phyloP scores from a whole-genome alignment of 306 rosid genomes.

The Prosopis cineraria region DNA sequence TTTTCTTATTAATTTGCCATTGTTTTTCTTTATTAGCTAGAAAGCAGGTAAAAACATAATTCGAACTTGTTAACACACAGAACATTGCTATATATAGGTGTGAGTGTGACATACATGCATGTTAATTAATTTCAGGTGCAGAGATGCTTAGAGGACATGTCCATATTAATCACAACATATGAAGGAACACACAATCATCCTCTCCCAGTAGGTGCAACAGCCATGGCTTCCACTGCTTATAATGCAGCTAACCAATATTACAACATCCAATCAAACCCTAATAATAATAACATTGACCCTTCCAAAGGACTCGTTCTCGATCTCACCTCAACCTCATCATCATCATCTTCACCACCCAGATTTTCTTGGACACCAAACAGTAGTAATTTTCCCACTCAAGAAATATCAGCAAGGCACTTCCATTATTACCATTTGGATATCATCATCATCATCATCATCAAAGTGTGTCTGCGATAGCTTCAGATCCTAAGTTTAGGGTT shows the following conservation, averaged over 20 bases:
- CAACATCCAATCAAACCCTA: constrained; percentile 47
- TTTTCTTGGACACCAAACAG: constrained; percentile 59
- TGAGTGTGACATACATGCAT: no score
- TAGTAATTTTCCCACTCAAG: no score
- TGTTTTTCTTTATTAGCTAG: no score
- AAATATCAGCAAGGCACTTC: no score
- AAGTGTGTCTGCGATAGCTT: constrained; percentile 64
- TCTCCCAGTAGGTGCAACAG: constrained; percentile 90
- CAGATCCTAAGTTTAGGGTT: constrained; percentile 88
- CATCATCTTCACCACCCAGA: constrained; percentile 13
- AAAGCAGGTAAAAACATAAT: no score
- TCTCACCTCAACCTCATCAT: constrained; percentile 45
- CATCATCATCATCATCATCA: constrained; percentile 32
- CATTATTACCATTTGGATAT: no score
- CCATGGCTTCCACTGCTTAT: constrained; percentile 82
- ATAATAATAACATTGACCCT: constrained; percentile 46
- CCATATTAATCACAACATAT: constrained; percentile 90
- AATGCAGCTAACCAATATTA: constrained; percentile 43
- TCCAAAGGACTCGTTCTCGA: constrained; percentile 75
- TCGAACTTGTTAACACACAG: no score
- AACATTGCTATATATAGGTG: no score
- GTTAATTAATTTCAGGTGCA: constrained; percentile 59
- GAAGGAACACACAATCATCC: constrained; percentile 99
- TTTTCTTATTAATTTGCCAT: no score
- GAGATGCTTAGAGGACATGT: constrained; percentile 96